Evolutionary conservation across 352 stramenopile genomes (phyloP).

Genomic region (Phytophthora agathidicida): DNA sequence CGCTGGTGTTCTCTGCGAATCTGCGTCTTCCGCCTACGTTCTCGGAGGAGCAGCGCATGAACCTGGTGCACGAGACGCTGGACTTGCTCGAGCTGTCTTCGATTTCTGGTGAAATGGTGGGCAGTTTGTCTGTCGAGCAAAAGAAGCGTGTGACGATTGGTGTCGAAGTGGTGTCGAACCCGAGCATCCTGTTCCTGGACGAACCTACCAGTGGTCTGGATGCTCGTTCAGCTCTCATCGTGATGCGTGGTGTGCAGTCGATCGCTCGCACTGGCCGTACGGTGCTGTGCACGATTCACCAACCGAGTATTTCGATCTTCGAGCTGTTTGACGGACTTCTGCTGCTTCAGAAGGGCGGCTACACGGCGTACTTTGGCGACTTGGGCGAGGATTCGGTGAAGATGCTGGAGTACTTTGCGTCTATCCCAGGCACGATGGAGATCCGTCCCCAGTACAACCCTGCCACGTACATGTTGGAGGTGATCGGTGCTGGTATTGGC

Average conservation of each 20-base stretch:
- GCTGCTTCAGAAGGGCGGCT: slow-evolving; percentile 71
- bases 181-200: slow-evolving; percentile 93
- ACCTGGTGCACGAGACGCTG: slow-evolving; percentile 54
- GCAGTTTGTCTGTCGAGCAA: slow-evolving; percentile 81
- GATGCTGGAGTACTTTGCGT: slow-evolving; percentile 90
- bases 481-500: slow-evolving; percentile 19
- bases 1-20: slow-evolving; percentile 90
- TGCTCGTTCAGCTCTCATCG: slow-evolving; percentile 78
- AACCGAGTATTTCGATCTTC: slow-evolving; percentile 89
- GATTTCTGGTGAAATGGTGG: slow-evolving; percentile 30
- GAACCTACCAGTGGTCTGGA: slow-evolving; percentile 93
- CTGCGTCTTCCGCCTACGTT: slow-evolving; percentile 74
- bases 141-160: slow-evolving; percentile 94
- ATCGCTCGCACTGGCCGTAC: slow-evolving; percentile 89
- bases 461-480: slow-evolving; percentile 18
- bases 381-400: slow-evolving; percentile 79
- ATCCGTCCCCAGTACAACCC: slow-evolving; percentile 27
- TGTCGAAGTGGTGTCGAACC: slow-evolving; percentile 92
- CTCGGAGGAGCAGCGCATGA: slow-evolving; percentile 41
- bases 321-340: slow-evolving; percentile 91
- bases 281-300: slow-evolving; percentile 75
- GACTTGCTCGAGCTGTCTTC: slow-evolving; percentile 56
- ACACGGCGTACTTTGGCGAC: slow-evolving; percentile 86
- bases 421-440: slow-evolving; percentile 64
- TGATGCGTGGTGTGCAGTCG: slow-evolving; percentile 86